Evolutionary conservation across 345 rosid species (phyloP), one percentile per base, ranked within the genome.

Genomic region (Ailanthus altissimus): DNA sequence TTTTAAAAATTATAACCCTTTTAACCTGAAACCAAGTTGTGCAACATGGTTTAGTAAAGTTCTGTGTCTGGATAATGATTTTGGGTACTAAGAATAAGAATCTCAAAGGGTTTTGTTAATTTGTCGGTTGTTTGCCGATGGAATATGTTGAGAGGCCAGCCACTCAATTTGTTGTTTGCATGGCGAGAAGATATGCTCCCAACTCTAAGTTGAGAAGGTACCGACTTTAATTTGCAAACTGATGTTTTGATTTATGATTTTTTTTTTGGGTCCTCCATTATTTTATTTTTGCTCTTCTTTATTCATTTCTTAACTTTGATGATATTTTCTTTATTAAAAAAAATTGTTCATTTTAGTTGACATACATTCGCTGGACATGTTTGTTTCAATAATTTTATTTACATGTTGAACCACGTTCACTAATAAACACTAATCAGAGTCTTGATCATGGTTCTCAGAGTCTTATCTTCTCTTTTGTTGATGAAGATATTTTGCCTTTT

Each of bases 111-210:
- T 54, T 60, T 50, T 72, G 65, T 68, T 54, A 20, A 62, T 61
- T 68, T 40, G 38, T 46, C 65, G 73, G 77, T 38, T 54, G 72
- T 50, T 70, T 65, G 60, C 61, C 75, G 2, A 47, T 25, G 63
- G 60, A 8, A 38, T 32, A 11, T 40, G 42, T 40, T 43, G 47
- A 64, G 73, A 72, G 72, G 53, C 23, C 74, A 65, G 60, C 12
- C 18, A 57, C 16, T 28, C 43, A 49, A 38, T 68, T 70, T 67
- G 70, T 79, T 43, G 73, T 82, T 50, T 65, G 80, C 77, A 56
- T 82, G 82, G 81, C 85, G 16, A 75, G 78, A 51, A 78, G 80
- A 82, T 79, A 82, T 66, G 82, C 74, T 51, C 60, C 85, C 36
- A 77, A 78, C 51, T 78, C 85, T 60, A 57, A 74, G 14, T 32